Evolutionary conservation across 345 rosid species (phyloP).

Genomic region (Raphanus sativus): DNA sequence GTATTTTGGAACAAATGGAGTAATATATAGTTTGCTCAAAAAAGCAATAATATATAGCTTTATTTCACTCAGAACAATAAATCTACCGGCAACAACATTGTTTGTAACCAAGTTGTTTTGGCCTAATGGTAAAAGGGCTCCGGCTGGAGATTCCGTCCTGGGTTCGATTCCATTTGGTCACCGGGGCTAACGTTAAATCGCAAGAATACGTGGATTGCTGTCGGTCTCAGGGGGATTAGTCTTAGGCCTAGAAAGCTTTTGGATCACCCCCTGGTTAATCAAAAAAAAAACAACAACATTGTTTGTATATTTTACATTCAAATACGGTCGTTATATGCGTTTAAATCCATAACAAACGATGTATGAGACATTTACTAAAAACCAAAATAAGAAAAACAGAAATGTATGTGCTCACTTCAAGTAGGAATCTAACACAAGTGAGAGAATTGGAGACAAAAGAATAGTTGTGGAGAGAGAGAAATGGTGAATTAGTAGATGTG

Average conservation of each 20-base stretch:
- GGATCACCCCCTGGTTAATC: no score
- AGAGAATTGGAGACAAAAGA: conserved; percentile 26
- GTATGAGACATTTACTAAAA: conserved; percentile 21
- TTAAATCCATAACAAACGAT: not conserved
- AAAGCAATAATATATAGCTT: not conserved
- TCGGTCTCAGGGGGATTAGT: no score
- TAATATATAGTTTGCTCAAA: no score
- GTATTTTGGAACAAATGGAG: no score
- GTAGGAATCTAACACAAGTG: conserved; percentile 9
- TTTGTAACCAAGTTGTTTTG: no score
- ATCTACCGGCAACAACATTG: not conserved
- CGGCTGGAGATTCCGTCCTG: no score
- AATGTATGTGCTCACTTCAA: conserved; percentile 20
- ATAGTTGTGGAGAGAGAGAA: conserved; percentile 18
- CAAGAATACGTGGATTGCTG: no score
- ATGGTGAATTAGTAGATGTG: conserved; percentile 10
- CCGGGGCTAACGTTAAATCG: no score
- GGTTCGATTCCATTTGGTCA: no score
- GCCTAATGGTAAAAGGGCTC: no score
- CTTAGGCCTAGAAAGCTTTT: no score
- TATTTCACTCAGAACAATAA: not conserved
- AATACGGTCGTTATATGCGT: not conserved
- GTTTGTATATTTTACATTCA: not conserved
- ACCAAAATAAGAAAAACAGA: conserved; percentile 20
- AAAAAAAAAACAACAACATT: no score